Conservation (phyloP, 805 yeast species). For the Zygoascus biomembranicola region DNA sequence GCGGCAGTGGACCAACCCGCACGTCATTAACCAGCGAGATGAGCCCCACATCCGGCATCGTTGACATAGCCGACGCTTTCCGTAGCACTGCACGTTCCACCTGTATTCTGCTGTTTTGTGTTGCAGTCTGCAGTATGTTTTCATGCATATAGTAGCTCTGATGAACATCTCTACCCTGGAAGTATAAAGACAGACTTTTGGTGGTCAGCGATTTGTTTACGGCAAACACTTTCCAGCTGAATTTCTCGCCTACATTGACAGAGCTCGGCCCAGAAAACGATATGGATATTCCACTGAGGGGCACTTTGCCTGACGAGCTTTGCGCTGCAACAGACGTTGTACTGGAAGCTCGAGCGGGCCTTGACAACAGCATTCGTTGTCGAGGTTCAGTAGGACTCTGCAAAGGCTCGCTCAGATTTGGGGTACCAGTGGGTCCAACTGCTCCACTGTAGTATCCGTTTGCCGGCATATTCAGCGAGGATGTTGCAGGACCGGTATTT, state of each 20-base stretch:
- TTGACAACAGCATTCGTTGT: not conserved
- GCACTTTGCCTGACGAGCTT: conserved; percentile 12
- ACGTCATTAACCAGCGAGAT: conserved; percentile 59
- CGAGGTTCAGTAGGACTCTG: not conserved
- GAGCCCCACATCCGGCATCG: conserved; percentile 46
- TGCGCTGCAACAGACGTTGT: conserved; percentile 3
- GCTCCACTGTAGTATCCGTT: not conserved
- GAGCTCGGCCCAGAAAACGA: conserved; percentile 56
- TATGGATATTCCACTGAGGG: conserved; percentile 33
- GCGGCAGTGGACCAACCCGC: conserved; percentile 51
- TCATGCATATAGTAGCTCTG: not conserved
- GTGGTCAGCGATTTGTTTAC: conserved; percentile 48
- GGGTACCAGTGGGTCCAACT: not conserved
- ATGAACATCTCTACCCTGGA: conserved; percentile 26
- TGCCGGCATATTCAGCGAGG: not conserved
- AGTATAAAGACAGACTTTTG: conserved; percentile 45
- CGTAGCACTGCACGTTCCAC: conserved; percentile 20
- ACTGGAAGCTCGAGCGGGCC: not conserved
- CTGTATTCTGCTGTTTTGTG: not conserved
- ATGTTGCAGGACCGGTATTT: not conserved
- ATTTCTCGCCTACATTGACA: conserved; percentile 50
- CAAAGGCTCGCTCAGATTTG: not conserved
- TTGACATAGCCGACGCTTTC: conserved; percentile 32
- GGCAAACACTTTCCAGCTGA: conserved; percentile 58
- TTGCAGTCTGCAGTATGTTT: not conserved